Evolutionary conservation across 2,329 filamentous ascomycete genomes (phyloP), one percentile per base, ranked within the genome.

Genomic region (Westerdykella aurantiaca): DNA sequence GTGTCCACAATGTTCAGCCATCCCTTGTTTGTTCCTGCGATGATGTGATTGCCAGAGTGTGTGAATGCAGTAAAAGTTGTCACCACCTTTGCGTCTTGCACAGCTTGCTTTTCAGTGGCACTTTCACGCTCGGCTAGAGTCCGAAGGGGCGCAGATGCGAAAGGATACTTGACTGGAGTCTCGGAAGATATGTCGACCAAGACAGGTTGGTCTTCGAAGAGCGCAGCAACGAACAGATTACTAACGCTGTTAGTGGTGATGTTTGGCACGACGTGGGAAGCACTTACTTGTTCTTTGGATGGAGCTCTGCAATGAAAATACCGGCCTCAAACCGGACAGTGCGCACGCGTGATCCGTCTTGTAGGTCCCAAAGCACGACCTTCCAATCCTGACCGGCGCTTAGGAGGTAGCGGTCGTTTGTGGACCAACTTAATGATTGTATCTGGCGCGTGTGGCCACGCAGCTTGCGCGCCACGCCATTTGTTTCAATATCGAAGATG

Each of bases 311-410:
- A 56, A 94, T 95, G 70, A 96, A 98, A 29, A 95, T 87, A 0
- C 91, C 89, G 3, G 90, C 88, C 53, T 91, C 84, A 61, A 98
- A 95, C 53, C 89, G 86, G 57, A 96, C 85, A 55, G 88, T 90
- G 52, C 90, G 84, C 58, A 90, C 74, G 47, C 86, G 75, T 51
- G 76, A 76, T 61, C 83, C 80, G 67, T 85, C 77, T 61, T 85
- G 78, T 46, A 98, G 74, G 68, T 98, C 93, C 93, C 93, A 98
- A 0, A 98, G 76, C 40, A 95, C 89, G 50, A 86, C 90, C 69
- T 94, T 95, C 87, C 91, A 97, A 60, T 95, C 93, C 66, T 96
- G 88, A 37, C 89, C 95, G 10, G 89, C 87, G 46, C 88, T 95
- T 45, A 98, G 79, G 41, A 98, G 76, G 68, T 95, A 97, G 53